Evolutionary conservation across 768 basidiomycete genomes (phyloP).

Genomic region (Mrakia hoshinonis): DNA sequence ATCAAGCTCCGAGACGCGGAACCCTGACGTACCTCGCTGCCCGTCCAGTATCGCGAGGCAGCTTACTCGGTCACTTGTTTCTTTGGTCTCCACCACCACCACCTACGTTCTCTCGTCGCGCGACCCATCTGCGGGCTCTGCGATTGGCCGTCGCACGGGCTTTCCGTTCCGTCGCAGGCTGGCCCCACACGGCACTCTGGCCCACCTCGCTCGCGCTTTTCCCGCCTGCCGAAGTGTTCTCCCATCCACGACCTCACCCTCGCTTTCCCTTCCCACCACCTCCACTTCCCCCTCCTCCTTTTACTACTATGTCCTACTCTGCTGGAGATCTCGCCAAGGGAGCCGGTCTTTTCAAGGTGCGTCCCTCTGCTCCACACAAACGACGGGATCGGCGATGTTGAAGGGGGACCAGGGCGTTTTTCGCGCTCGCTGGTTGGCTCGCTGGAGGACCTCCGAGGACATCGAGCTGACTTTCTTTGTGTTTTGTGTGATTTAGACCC

Average conservation of each 20-base stretch:
- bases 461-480: neutral
- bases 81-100: too few species aligned
- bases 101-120: too few species aligned
- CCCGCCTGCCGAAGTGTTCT: too few species aligned
- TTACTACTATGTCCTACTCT: conserved; percentile 20
- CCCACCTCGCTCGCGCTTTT: neutral
- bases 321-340: conserved; percentile 27
- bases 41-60: too few species aligned
- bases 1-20: too few species aligned
- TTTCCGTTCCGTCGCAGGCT: too few species aligned
- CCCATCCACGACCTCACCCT: neutral
- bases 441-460: neutral
- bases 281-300: neutral
- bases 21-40: too few species aligned
- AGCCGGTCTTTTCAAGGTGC: conserved; percentile 28
- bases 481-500: neutral
- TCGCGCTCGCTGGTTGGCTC: neutral
- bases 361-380: neutral
- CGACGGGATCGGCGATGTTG: neutral
- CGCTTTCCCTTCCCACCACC: neutral
- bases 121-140: too few species aligned
- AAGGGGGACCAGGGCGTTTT: neutral
- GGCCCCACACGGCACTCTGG: neutral
- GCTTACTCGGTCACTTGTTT: too few species aligned
- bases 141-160: too few species aligned